Evolutionary conservation across 768 basidiomycete genomes (phyloP), one percentile per base, ranked within the genome.

Genomic region (Mycena capillaripes): DNA sequence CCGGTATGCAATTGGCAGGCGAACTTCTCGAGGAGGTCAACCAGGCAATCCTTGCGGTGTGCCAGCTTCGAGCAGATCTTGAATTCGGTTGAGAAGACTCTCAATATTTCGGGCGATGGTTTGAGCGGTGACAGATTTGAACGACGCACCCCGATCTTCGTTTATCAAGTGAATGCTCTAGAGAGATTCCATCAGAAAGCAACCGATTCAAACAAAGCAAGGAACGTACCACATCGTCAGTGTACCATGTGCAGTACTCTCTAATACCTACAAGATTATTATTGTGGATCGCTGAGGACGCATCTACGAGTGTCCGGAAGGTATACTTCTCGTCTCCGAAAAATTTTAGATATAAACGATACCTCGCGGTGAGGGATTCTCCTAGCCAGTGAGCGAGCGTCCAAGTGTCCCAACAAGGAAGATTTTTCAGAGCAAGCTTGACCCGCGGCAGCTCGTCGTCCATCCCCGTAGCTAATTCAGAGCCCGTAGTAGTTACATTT

Each of bases 381-480:
- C 56, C 56, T 21, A 16, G 12, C 56, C 56, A 57, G 7, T 36
- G 56, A 17, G 3, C 10, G 23, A 57, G 17, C 19, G 56, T 57
- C 56, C 30, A 57, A 10, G 32, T n/a, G 32, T 57, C 56, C 56
- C 56, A 57, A 32, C 56, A 57, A 7, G 56, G 56, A 57, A 57
- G 30, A 34, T 8, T 3, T 16, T 57, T 38, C 34, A 36, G 7
- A 21, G 17, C 23, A 23, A 9, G 12, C 14, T 36, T n/a, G 19
- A 57, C 56, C 19, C 56, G 56, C 4, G 56, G 19, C 7, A 34
- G 56, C 32, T 57, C 34, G 56, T 10, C 21, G 14, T 57, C 34
- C 32, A 57, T 32, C 30, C 12, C 17, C 12, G 12, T 30, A 10
- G 32, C 23, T 14, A 57, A 21, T 38, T 57, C 56, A n/a, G 30